Evolutionary conservation across 2,329 filamentous ascomycete species (phyloP).

Genomic region (Chaetomiaceae sp.): DNA sequence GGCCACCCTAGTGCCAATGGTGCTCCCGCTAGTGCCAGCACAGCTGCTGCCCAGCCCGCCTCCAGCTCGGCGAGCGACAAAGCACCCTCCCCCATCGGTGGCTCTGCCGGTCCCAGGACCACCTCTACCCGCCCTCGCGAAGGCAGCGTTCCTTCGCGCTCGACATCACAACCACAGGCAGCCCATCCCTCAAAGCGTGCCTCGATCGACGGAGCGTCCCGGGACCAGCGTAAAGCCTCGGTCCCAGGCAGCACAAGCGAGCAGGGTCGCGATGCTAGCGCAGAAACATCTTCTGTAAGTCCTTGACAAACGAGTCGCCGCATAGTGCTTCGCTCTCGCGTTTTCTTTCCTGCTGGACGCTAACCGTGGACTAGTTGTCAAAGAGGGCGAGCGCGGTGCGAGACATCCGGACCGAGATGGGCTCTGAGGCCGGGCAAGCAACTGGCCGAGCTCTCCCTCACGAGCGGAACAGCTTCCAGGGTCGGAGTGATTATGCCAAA

Average conservation of each 20-base stretch:
- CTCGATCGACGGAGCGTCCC: slow-evolving; percentile 36
- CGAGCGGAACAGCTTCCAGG: slow-evolving; percentile 16
- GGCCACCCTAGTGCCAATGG: slow-evolving; percentile 20
- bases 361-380: slow-evolving; percentile 16
- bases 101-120: slow-evolving; percentile 26
- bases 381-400: slow-evolving; percentile 19
- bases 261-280: slow-evolving; percentile 35
- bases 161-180: slow-evolving; percentile 32
- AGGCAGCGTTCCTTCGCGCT: slow-evolving; percentile 30
- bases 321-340: not conserved
- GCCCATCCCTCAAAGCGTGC: slow-evolving; percentile 38
- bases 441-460: slow-evolving; percentile 11
- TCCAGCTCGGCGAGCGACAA: slow-evolving; percentile 32
- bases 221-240: slow-evolving; percentile 43
- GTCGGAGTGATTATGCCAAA: slow-evolving; percentile 19
- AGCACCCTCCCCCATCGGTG: slow-evolving; percentile 26
- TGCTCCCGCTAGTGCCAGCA: slow-evolving; percentile 2
- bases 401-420: slow-evolving; percentile 20
- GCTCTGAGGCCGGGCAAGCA: slow-evolving; percentile 12
- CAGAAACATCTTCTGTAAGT: slow-evolving; percentile 36
- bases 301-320: not conserved
- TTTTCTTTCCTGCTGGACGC: not conserved
- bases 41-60: slow-evolving; percentile 11
- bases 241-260: slow-evolving; percentile 29
- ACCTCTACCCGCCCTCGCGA: slow-evolving; percentile 33